These are phyloP conservation scores for Pleurotus tuber-regium DNA, from an alignment of 768 basidiomycete species.

Conservation along the genomic window DNA sequence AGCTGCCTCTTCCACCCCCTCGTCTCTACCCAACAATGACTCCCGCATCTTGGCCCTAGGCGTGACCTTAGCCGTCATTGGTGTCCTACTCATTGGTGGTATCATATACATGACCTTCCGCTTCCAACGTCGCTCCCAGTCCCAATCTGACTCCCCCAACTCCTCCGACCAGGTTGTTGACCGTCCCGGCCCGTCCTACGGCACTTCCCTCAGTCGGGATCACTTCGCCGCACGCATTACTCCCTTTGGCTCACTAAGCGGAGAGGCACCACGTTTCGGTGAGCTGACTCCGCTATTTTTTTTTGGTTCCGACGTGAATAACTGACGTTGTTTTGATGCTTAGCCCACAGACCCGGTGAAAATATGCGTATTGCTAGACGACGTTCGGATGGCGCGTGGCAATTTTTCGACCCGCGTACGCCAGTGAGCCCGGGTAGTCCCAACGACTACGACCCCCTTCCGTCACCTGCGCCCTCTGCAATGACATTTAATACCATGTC, in stretches of 20 bases:
- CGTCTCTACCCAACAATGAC: constrained; percentile 22
- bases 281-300: constrained; percentile 15
- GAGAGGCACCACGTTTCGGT: constrained; percentile 39
- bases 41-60: constrained; percentile 26
- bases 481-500: constrained; percentile 1
- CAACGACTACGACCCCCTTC: constrained; percentile 1
- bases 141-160: background rate
- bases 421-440: constrained; percentile 32
- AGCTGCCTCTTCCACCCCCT: background rate
- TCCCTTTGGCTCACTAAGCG: constrained; percentile 35
- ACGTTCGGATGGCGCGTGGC: constrained; percentile 54
- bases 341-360: constrained; percentile 49
- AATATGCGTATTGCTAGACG: constrained; percentile 59
- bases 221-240: constrained; percentile 41
- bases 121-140: constrained; percentile 24
- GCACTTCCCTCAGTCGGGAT: constrained; percentile 25
- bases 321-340: background rate
- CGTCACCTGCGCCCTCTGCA: constrained; percentile 5
- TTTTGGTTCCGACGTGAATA: background rate
- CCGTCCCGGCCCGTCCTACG: constrained; percentile 25
- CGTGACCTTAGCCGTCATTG: constrained; percentile 29
- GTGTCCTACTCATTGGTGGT: constrained; percentile 25
- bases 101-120: constrained; percentile 31
- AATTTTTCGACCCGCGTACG: constrained; percentile 41
- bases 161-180: constrained; percentile 11